Evolutionary conservation across 2,329 filamentous ascomycete species (phyloP).

Genomic region (Cercospora zeina): DNA sequence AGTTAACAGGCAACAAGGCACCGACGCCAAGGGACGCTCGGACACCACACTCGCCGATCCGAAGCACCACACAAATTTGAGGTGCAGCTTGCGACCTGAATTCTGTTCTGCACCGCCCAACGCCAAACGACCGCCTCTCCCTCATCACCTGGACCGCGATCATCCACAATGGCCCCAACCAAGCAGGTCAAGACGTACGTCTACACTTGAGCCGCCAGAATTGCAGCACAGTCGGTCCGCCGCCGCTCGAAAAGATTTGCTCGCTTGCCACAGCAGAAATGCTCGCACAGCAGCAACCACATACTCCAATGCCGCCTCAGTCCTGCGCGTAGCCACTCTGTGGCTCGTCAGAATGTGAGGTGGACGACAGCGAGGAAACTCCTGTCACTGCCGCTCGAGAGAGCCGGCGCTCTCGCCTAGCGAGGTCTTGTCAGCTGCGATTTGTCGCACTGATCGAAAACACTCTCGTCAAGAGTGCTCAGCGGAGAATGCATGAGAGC

Average conservation of each 20-base stretch:
- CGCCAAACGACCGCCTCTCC: slow-evolving; percentile 38
- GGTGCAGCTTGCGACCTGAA: slow-evolving; percentile 21
- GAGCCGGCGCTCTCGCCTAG: slow-evolving; percentile 35
- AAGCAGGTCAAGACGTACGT: slow-evolving; percentile 58
- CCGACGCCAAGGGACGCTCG: slow-evolving; percentile 15
- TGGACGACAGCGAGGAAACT: slow-evolving; percentile 22
- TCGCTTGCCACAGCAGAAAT: slow-evolving; percentile 26
- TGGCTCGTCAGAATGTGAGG: slow-evolving; percentile 43
- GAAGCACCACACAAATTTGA: slow-evolving; percentile 24
- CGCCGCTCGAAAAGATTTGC: slow-evolving; percentile 52
- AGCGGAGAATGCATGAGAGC: slow-evolving; percentile 48
- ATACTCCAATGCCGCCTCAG: slow-evolving; percentile 36
- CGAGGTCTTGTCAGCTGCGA: slow-evolving; percentile 37
- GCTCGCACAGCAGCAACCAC: slow-evolving; percentile 25
- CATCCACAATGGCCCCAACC: slow-evolving; percentile 56
- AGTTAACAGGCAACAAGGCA: slow-evolving; percentile 11
- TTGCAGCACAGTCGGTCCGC: slow-evolving; percentile 76
- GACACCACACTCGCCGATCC: slow-evolving; percentile 11
- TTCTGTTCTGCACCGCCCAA: slow-evolving; percentile 38
- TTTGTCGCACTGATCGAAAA: slow-evolving; percentile 74
- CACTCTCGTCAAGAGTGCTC: slow-evolving; percentile 31
- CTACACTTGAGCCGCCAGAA: slow-evolving; percentile 42
- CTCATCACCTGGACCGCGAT: slow-evolving; percentile 30
- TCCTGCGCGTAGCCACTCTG: slow-evolving; percentile 41
- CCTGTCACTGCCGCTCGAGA: slow-evolving; percentile 30